Evolutionary conservation across 2,329 filamentous ascomycete genomes (phyloP).

Genomic region (Didymella sp.): DNA sequence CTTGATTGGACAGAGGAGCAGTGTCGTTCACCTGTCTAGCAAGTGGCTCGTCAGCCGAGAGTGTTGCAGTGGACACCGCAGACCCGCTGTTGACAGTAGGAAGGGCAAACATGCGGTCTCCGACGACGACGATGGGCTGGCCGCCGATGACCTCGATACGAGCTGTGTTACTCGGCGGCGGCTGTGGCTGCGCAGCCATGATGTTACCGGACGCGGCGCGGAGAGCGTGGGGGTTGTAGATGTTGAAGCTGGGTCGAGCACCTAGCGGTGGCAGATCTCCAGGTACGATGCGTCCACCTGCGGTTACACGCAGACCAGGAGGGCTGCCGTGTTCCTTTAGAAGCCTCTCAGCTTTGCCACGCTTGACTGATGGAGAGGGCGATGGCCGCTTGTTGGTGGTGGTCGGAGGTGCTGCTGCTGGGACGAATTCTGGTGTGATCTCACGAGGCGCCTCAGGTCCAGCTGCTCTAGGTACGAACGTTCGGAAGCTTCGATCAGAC

Average conservation of each 20-base stretch:
- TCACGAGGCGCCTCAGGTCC: conserved; percentile 23
- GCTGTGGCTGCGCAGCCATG: conserved; percentile 35
- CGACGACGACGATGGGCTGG: conserved; percentile 43
- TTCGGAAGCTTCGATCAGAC: conserved; percentile 38
- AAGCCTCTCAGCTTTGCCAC: conserved; percentile 57
- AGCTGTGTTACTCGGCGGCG: conserved; percentile 30
- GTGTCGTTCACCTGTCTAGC: conserved; percentile 24
- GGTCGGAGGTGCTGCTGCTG: conserved; percentile 24
- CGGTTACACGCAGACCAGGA: conserved; percentile 59
- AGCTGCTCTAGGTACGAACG: conserved; percentile 26
- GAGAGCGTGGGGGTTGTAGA: conserved; percentile 35
- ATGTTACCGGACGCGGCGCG: conserved; percentile 30
- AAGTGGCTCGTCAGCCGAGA: conserved; percentile 21
- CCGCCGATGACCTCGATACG: conserved; percentile 41
- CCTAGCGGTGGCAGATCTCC: conserved; percentile 50
- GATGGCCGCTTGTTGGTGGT: conserved; percentile 51
- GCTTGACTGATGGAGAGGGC: conserved; percentile 59
- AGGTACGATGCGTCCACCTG: conserved; percentile 61
- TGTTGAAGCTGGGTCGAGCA: conserved; percentile 42
- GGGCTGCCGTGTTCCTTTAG: conserved; percentile 61
- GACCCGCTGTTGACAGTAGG: conserved; percentile 33
- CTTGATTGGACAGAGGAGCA: conserved; percentile 22
- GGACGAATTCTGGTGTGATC: conserved; percentile 19
- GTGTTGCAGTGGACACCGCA: conserved; percentile 17
- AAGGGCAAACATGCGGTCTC: conserved; percentile 43